Evolutionary conservation across 2,329 filamentous ascomycete genomes (phyloP).

Genomic region (Ramichloridium luteum): DNA sequence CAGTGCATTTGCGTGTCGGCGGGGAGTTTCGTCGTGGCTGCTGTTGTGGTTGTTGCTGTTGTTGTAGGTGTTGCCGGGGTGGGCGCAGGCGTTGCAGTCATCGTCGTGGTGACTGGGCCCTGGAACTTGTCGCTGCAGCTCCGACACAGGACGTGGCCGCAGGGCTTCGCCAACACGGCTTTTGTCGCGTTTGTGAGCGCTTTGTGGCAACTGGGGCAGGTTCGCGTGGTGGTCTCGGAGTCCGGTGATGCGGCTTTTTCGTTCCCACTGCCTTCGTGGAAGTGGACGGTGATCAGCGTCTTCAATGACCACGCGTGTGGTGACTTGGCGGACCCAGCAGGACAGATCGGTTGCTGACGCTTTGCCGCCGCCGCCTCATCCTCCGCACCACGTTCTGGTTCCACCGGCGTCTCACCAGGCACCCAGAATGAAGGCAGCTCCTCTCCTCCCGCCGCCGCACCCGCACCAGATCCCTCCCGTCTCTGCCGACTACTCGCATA

Average conservation of each 20-base stretch:
- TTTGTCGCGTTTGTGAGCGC: slow-evolving; percentile 68
- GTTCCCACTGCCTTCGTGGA: slow-evolving; percentile 44
- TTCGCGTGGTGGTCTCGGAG: slow-evolving; percentile 31
- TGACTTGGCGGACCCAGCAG: slow-evolving; percentile 53
- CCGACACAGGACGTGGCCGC: slow-evolving; percentile 83
- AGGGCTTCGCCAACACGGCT: slow-evolving; percentile 72
- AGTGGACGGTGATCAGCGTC: slow-evolving; percentile 61
- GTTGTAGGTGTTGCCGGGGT: no score
- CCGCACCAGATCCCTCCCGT: slow-evolving; percentile 50
- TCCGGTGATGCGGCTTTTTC: slow-evolving; percentile 42
- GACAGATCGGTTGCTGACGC: slow-evolving; percentile 53
- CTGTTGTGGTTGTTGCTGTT: slow-evolving; percentile 52
- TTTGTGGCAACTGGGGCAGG: slow-evolving; percentile 82
- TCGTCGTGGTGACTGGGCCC: no score
- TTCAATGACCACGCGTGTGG: slow-evolving; percentile 70
- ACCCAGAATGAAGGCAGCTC: slow-evolving; percentile 92
- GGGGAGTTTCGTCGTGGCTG: slow-evolving; percentile 31
- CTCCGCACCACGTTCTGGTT: no score
- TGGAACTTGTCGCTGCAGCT: slow-evolving; percentile 74
- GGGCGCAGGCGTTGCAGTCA: no score
- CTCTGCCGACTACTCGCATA: slow-evolving; percentile 55
- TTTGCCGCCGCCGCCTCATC: slow-evolving; percentile 34
- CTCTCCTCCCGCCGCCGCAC: no score
- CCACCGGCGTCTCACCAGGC: slow-evolving; percentile 66
- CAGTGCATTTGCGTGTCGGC: slow-evolving; percentile 48